Evolutionary conservation across 2,329 filamentous ascomycete genomes (phyloP).

Genomic region (Bipolaris cookei): DNA sequence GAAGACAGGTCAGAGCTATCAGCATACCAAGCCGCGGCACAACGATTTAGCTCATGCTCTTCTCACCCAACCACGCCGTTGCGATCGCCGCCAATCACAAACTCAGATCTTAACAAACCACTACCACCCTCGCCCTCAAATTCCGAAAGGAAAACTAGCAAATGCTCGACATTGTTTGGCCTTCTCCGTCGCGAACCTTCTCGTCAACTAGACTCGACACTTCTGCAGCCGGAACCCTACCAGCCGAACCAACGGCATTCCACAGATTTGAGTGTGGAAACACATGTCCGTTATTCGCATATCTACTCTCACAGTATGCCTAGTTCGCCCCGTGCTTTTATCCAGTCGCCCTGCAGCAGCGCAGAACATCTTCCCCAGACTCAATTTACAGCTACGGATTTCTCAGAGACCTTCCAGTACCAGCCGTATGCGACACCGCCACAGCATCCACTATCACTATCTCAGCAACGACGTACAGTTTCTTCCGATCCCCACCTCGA

Average conservation of each 20-base stretch:
- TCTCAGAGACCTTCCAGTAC: slow-evolving; percentile 22
- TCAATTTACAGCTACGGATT: slow-evolving; percentile 31
- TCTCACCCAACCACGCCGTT: slow-evolving; percentile 20
- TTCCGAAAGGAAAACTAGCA: slow-evolving; percentile 33
- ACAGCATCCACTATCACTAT: slow-evolving; percentile 3
- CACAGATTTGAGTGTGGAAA: slow-evolving; percentile 31
- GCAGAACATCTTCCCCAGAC: slow-evolving; percentile 26
- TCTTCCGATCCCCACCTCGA: slow-evolving; percentile 33
- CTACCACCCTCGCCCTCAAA: slow-evolving; percentile 37
- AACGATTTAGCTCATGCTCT: slow-evolving; percentile 26
- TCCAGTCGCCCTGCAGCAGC: slow-evolving; percentile 16
- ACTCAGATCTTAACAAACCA: slow-evolving; percentile 37
- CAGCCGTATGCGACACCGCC: slow-evolving; percentile 20
- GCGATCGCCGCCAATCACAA: slow-evolving; percentile 28
- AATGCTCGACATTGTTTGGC: slow-evolving; percentile 32
- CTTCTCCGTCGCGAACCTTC: slow-evolving; percentile 37
- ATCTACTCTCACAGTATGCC: slow-evolving; percentile 46
- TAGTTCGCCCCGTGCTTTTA: slow-evolving; percentile 36
- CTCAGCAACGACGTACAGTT: slow-evolving; percentile 22
- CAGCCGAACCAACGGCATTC: slow-evolving; percentile 25
- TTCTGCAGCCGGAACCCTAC: slow-evolving; percentile 33
- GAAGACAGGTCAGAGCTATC: slow-evolving; percentile 25
- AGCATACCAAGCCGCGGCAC: slow-evolving; percentile 39
- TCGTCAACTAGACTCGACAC: slow-evolving; percentile 26
- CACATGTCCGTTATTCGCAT: slow-evolving; percentile 25